phyloP scores from a whole-genome alignment of 768 basidiomycete species.

The Gelatoporia subvermispora region DNA sequence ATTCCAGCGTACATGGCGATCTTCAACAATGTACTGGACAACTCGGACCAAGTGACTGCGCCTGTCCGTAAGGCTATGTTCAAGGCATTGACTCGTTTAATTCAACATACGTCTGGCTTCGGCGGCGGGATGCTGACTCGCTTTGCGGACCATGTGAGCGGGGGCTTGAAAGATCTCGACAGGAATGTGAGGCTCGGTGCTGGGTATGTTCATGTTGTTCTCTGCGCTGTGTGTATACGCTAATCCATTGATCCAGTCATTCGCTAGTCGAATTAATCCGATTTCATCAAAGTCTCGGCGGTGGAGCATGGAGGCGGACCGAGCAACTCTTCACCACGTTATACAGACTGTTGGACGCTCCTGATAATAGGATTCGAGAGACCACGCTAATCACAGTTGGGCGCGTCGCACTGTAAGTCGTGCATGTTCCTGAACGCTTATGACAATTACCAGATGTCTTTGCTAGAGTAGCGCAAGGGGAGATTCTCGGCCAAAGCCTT shows the following conservation, averaged over 20 bases:
- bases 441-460: too few species aligned
- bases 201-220: constrained; percentile 44
- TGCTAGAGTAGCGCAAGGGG: constrained; percentile 41
- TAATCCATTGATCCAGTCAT: constrained; percentile 29
- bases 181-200: constrained; percentile 60
- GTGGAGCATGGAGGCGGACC: constrained; percentile 29
- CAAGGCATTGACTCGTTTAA: constrained; percentile 9
- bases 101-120: constrained; percentile 13
- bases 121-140: constrained; percentile 21
- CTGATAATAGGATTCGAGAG: constrained; percentile 50
- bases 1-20: constrained; percentile 30
- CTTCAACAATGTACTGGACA: constrained; percentile 40
- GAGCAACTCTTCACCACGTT: constrained; percentile 42
- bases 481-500: constrained; percentile 54
- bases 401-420: constrained; percentile 40
- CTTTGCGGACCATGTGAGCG: constrained; percentile 35
- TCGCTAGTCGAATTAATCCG: constrained; percentile 45
- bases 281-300: constrained; percentile 31
- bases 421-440: too few species aligned
- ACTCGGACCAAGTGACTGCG: constrained; percentile 41
- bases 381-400: constrained; percentile 61
- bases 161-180: constrained; percentile 48
- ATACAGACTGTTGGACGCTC: constrained; percentile 41
- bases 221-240: background rate
- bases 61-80: constrained; percentile 33